A percentile compares a stretch with the other conserved stretches of the same genome.
Conservation (phyloP, 192 early-diverging fungal species). For the Podila clonocystis region DNA sequence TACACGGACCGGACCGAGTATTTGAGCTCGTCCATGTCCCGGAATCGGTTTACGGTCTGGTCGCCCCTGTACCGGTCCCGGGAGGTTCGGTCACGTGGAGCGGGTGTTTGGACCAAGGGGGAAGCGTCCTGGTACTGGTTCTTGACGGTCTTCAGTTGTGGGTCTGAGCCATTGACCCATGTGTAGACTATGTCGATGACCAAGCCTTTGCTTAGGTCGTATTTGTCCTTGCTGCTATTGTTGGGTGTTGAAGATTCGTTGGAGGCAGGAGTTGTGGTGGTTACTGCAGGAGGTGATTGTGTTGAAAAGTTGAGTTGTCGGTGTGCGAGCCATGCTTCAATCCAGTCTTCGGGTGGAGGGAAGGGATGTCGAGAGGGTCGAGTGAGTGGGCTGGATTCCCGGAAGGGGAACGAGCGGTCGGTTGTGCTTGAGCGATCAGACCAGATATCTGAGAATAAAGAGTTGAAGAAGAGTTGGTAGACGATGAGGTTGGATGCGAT, state of each 20-base stretch:
- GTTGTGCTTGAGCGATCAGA: neutral
- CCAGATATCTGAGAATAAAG: neutral
- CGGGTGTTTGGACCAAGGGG: constrained; percentile 7
- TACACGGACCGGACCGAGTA: constrained; percentile 52
- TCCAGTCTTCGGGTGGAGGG: constrained; percentile 14
- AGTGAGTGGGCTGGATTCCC: constrained; percentile 12
- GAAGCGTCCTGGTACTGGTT: constrained; percentile 18
- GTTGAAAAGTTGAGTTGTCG: constrained; percentile 1
- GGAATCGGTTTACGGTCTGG: constrained; percentile 26
- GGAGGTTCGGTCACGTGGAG: neutral
- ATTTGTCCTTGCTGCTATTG: constrained; percentile 1
- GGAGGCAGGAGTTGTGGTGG: neutral
- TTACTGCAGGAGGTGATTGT: neutral
- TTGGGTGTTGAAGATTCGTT: neutral
- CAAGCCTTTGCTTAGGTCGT: constrained; percentile 2
- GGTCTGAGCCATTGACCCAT: constrained; percentile 55
- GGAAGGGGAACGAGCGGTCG: neutral
- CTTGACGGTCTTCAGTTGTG: constrained; percentile 7
- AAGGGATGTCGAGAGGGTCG: constrained; percentile 12
- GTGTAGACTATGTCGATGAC: constrained; percentile 53
- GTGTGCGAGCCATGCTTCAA: constrained; percentile 3
- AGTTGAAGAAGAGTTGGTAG: constrained; percentile 7
- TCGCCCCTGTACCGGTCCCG: neutral
- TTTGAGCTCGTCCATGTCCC: constrained; percentile 53
- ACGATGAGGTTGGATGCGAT: constrained; percentile 31